phyloP scores from a whole-genome alignment of 176 grass and related monocot species.

The Lolium multiflorum region DNA sequence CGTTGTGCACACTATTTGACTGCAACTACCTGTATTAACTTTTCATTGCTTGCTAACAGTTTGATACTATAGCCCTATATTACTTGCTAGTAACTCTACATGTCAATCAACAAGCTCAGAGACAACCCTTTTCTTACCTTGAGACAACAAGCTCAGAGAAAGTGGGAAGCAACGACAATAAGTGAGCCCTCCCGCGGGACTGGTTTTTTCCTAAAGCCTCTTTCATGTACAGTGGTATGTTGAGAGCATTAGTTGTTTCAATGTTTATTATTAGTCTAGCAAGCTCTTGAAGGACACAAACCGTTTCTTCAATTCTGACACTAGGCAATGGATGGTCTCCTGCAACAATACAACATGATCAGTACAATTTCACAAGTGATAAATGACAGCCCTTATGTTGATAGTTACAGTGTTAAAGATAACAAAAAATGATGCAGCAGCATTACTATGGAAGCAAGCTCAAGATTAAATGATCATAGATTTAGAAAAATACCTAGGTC shows the following conservation, averaged over 20 bases:
- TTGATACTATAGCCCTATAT: neutral
- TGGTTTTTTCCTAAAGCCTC: constrained; percentile 57
- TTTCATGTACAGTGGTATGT: constrained; percentile 70
- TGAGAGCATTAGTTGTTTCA: constrained; percentile 65
- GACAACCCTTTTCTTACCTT: constrained; percentile 68
- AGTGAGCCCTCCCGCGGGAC: constrained; percentile 64
- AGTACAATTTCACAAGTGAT: constrained; percentile 27
- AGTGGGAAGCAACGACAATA: constrained; percentile 86
- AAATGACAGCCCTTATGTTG: constrained; percentile 27
- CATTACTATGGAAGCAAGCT: constrained; percentile 27
- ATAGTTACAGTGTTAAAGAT: constrained; percentile 15
- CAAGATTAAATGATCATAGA: constrained; percentile 33
- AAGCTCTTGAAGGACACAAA: constrained; percentile 93
- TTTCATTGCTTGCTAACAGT: constrained; percentile 17
- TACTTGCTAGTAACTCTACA: constrained; percentile 5
- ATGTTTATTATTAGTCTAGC: constrained; percentile 79
- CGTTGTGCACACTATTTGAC: neutral
- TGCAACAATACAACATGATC: constrained; percentile 55
- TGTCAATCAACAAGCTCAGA: constrained; percentile 74
- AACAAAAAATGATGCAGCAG: constrained; percentile 19
- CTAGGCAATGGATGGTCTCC: constrained; percentile 80
- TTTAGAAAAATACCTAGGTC: constrained; percentile 64
- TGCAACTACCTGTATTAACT: neutral
- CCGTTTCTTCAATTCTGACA: constrained; percentile 80
- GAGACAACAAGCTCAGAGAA: constrained; percentile 94